Evolutionary conservation across 495 filamentous ascomycete genomes (phyloP), one percentile per base, ranked within the genome.

Genomic region (Neurospora sp.): DNA sequence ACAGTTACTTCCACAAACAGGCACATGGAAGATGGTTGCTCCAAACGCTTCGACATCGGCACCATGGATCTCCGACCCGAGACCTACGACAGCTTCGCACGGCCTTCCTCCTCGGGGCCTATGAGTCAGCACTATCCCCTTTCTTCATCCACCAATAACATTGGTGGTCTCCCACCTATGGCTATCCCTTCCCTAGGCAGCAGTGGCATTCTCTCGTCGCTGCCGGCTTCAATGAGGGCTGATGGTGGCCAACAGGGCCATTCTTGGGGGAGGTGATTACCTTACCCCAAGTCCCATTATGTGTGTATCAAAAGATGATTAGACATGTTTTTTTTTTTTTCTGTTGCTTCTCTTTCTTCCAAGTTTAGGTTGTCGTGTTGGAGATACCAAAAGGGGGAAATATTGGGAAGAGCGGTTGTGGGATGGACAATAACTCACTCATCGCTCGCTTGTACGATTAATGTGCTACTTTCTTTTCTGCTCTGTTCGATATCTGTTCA

Each of bases 11-110:
- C 41, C 74, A 20, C 22, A 61, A 27, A 71, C 72, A 93, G 92
- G 79, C 92, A 94, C 76, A 89, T 91, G 81, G 92, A 94, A 80
- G 92, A 94, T 78, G 91, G 92, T 42, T 94, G 92, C 79, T 86
- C 91, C 10, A 91, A 91, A 79, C 85, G 92, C 41, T 89, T 91
- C 78, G 90, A 94, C 73, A 81, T 86, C 39, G 81, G 80, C 53
- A 84, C 83, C 0, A 77, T 85, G 69, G 83, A 85, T 73, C 73
- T 86, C 37, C 81, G 82, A n/a, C 73, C 82, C 53, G 82, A 85
- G 14, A 71, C 75, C 75, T 84, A 82, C 77, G 80, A 84, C 71
- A 42, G 40, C 70, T 68, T 78, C 71, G 71, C 72, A 68, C 61
- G 73, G 70, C 48, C 73, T 12, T 76, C 75, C 6, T 68, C 77